Conservation (phyloP, 2,329 filamentous ascomycete species). For the Rhinocladiella mackenziei region DNA sequence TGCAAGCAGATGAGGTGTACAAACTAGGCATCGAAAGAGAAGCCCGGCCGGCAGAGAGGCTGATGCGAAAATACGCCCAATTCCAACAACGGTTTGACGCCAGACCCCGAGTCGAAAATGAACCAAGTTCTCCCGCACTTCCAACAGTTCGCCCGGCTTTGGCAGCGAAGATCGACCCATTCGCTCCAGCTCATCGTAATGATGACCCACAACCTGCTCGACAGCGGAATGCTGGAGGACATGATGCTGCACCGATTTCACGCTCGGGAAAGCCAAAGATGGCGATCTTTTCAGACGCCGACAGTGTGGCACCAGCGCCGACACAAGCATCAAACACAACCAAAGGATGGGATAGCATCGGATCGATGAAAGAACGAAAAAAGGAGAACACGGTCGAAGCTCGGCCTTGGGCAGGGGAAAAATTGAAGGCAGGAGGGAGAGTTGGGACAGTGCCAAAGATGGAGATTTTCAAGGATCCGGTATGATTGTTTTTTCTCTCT, state of each 20-base stretch:
- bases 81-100: constrained; percentile 78
- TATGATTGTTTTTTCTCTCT: constrained; percentile 60
- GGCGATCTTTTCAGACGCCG: constrained; percentile 81
- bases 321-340: constrained; percentile 47
- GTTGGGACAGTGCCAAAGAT: constrained; percentile 74
- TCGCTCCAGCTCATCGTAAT: constrained; percentile 51
- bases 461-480: constrained; percentile 91
- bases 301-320: constrained; percentile 55
- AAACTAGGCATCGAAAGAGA: constrained; percentile 83
- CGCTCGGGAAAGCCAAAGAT: constrained; percentile 76
- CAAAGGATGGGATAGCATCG: constrained; percentile 89
- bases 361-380: constrained; percentile 77
- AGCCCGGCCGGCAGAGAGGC: constrained; percentile 72
- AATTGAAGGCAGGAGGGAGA: constrained; percentile 79
- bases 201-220: constrained; percentile 64
- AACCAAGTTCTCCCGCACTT: constrained; percentile 80
- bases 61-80: constrained; percentile 86
- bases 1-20: constrained; percentile 91
- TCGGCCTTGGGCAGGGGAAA: constrained; percentile 89
- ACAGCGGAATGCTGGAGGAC: constrained; percentile 43
- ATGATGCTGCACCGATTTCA: constrained; percentile 46
- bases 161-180: constrained; percentile 81
- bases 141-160: constrained; percentile 78
- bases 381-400: constrained; percentile 89
- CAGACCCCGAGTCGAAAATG: constrained; percentile 56